A percentile compares a stretch with the other conserved stretches of the same genome.
phyloP scores from a whole-genome alignment of 2,329 filamentous ascomycete species.

The Lojkania enalia region DNA sequence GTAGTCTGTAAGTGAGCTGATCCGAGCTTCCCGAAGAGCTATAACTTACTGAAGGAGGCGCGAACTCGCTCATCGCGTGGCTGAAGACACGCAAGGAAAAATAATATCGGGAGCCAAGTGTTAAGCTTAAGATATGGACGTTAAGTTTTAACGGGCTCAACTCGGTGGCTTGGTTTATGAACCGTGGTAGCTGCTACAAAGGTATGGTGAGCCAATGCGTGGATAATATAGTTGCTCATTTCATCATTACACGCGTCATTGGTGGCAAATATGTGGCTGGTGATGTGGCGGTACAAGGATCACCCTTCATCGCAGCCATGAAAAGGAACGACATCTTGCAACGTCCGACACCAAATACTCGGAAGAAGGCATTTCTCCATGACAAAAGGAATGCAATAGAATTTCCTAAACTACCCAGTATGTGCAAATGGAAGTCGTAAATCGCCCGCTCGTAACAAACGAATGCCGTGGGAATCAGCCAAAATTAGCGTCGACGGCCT shows the following conservation, averaged over 20 bases:
- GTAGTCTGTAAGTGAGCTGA: constrained; percentile 6
- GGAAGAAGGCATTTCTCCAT: too few relatives aligned
- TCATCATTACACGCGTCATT: constrained; percentile 1
- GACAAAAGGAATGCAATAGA: background rate
- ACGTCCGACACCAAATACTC: too few relatives aligned
- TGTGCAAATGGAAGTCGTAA: constrained; percentile 26
- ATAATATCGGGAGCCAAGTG: too few relatives aligned
- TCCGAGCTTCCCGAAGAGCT: constrained; percentile 3
- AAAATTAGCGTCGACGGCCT: constrained; percentile 2
- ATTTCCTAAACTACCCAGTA: constrained; percentile 23
- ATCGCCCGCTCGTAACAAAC: constrained; percentile 9
- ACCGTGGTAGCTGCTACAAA: too few relatives aligned
- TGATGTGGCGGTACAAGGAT: too few relatives aligned
- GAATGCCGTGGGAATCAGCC: constrained; percentile 14
- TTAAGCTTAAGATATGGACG: too few relatives aligned
- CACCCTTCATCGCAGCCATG: too few relatives aligned
- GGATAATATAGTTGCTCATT: background rate
- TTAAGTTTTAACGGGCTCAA: too few relatives aligned
- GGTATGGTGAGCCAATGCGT: too few relatives aligned
- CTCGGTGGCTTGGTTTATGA: too few relatives aligned
- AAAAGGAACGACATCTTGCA: too few relatives aligned
- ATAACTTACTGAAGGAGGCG: constrained; percentile 38
- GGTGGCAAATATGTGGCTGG: background rate
- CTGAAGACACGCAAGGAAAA: background rate
- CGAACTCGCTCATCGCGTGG: constrained; percentile 31